Evolutionary conservation across 129 eudicot species (phyloP).

Genomic region (Ambrosia artemisiifolia): DNA sequence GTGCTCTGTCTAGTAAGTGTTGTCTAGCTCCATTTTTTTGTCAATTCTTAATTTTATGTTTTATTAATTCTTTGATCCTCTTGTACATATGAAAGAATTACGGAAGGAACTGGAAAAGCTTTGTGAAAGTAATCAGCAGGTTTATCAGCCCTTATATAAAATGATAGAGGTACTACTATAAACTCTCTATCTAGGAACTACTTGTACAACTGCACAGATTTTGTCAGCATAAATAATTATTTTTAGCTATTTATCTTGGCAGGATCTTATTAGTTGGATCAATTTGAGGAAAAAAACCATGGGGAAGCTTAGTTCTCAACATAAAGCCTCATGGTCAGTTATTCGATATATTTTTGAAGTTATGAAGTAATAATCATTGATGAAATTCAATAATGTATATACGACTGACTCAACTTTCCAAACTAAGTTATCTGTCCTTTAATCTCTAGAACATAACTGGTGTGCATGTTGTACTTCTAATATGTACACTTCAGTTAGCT

Average conservation of each 20-base stretch:
- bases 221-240: not conserved
- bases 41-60: not conserved
- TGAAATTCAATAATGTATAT: too few relatives aligned
- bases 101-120: constrained; percentile 66
- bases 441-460: too few relatives aligned
- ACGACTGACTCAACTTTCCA: too few relatives aligned
- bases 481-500: too few relatives aligned
- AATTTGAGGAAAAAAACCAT: constrained; percentile 47
- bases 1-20: constrained; percentile 62
- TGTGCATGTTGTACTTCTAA: too few relatives aligned
- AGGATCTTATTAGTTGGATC: constrained; percentile 80
- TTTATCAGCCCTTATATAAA: constrained; percentile 70
- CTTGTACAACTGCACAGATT: constrained; percentile 7
- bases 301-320: constrained; percentile 76
- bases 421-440: too few relatives aligned
- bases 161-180: constrained; percentile 58
- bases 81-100: constrained; percentile 51
- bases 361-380: too few relatives aligned
- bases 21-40: not conserved
- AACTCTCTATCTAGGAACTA: not conserved
- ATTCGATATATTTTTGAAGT: not conserved
- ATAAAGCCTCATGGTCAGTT: constrained; percentile 62
- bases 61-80: constrained; percentile 12
- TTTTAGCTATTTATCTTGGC: constrained; percentile 22
- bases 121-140: constrained; percentile 35